Evolutionary conservation across 768 basidiomycete species (phyloP), one percentile per base, ranked within the genome.

Genomic region (Macrocybe gigantea): DNA sequence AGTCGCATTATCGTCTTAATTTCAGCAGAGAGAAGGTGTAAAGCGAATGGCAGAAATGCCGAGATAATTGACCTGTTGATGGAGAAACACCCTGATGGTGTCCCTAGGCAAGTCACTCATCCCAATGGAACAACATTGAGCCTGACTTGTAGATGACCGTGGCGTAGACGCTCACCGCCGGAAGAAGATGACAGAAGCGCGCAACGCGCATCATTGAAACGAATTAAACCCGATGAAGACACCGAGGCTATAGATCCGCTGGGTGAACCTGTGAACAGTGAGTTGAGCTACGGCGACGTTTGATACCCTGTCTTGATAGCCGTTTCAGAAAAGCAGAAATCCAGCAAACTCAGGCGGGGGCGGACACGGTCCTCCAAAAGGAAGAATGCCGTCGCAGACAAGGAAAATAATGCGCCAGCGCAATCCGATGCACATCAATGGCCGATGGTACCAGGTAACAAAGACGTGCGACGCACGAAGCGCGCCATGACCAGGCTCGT

Each of bases 41-140:
- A 47, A 45, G 59, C 59, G 10, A 59, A 59, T 37, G 38, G 22
- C 11, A 60, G 53, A 47, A 60, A 50, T 22, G 37, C 44, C 30
- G 45, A 48, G 29, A 53, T 62, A 13, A 56, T 59, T 14, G 48
- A 55, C 6, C 29, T 41, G 9, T 48, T 62, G 13, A 41, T 53
- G 13, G 12, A 37, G 22, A 54, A 54, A 43, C 44, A 54, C 41
- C 57, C 53, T n/a, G 45, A 50, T 3, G 57, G 54, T 15, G 49
- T 54, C 33, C 51, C 47, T 7, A 45, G 49, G 56, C 50, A 38
- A 41, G 35, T 41, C 38, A 15, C 33, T 7, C n/a, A 9, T 3
- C 11, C 14, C 22, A 22, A 4, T 22, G 22, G 22, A 4, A 22
- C 22, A 22, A 4, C 22, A 22, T 22, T 22, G 22, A 22, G 22